Conservation (phyloP, 345 rosid genomes). For the Cardamine resedifolia region DNA sequence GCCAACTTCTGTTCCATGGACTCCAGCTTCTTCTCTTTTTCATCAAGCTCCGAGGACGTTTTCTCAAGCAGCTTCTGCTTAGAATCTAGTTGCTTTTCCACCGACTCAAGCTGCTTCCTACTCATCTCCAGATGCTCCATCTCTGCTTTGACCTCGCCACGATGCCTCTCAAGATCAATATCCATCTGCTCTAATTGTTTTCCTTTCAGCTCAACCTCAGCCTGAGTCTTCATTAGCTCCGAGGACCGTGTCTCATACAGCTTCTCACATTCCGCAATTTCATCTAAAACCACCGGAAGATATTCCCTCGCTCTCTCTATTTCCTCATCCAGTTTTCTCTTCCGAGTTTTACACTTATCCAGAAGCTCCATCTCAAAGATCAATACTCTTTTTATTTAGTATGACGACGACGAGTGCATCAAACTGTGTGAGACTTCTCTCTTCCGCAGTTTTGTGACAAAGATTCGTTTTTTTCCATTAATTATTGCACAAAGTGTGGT, state of each 20-base stretch:
- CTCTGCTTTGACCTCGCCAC: background rate
- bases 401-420: background rate
- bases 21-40: slow-evolving; percentile 25
- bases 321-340: too few species aligned
- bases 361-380: too few species aligned
- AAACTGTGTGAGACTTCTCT: slow-evolving; percentile 1
- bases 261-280: too few species aligned
- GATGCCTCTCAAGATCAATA: slow-evolving; percentile 7
- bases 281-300: too few species aligned
- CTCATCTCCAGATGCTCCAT: background rate
- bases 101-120: background rate
- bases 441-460: slow-evolving; percentile 1
- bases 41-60: slow-evolving; percentile 24
- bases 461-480: background rate
- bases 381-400: too few species aligned
- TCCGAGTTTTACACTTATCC: too few species aligned
- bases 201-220: slow-evolving; percentile 9
- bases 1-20: slow-evolving; percentile 1
- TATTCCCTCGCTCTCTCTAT: too few species aligned
- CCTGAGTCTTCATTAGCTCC: slow-evolving; percentile 3
- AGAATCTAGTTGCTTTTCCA: slow-evolving; percentile 5
- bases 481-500: background rate
- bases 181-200: background rate
- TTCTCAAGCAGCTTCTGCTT: slow-evolving; percentile 15
- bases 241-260: too few species aligned